A percentile compares a stretch with the other conserved stretches of the same genome.
Conservation (phyloP, 2,329 filamentous ascomycete species). For the Phaeoacremonium minimum region DNA sequence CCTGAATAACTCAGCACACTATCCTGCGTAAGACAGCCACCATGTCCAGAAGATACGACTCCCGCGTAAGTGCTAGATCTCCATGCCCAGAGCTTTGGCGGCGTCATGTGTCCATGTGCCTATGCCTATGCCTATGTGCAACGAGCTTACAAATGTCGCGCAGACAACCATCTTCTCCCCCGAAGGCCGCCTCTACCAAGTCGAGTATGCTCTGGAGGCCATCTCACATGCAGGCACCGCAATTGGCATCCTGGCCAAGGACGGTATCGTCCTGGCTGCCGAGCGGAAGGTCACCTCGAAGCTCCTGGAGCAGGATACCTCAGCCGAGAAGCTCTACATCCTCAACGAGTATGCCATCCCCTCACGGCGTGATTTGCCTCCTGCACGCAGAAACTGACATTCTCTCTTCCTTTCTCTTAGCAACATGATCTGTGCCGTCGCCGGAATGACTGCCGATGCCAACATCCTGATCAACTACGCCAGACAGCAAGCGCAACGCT, state of each 20-base stretch:
- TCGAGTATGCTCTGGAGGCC: conserved; percentile 98
- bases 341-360: conserved; percentile 76
- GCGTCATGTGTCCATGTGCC: too few relatives aligned
- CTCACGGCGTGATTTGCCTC: background rate
- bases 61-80: conserved; percentile 80
- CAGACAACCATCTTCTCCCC: conserved; percentile 99
- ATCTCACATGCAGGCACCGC: conserved; percentile 98
- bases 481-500: conserved; percentile 91
- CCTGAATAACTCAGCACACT: too few relatives aligned
- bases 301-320: conserved; percentile 97
- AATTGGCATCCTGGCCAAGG: conserved; percentile 92
- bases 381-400: conserved; percentile 8
- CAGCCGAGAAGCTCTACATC: conserved; percentile 99
- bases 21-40: too few relatives aligned
- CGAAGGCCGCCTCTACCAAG: conserved; percentile 96
- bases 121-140: too few relatives aligned
- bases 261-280: conserved; percentile 96
- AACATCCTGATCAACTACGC: conserved; percentile 99
- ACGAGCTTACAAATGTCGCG: too few relatives aligned
- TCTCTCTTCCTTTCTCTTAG: conserved; percentile 38
- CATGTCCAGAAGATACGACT: conserved; percentile 98
- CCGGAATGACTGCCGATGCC: conserved; percentile 98
- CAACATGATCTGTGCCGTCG: conserved; percentile 99
- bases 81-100: too few relatives aligned
- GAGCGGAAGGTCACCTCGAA: conserved; percentile 99